Percentiles rank a stretch among this genome's conserved stretches.
These are phyloP conservation scores for Cladorrhinum sp. DNA, from an alignment of 2,329 filamentous ascomycete genomes.

Conservation along the genomic window DNA sequence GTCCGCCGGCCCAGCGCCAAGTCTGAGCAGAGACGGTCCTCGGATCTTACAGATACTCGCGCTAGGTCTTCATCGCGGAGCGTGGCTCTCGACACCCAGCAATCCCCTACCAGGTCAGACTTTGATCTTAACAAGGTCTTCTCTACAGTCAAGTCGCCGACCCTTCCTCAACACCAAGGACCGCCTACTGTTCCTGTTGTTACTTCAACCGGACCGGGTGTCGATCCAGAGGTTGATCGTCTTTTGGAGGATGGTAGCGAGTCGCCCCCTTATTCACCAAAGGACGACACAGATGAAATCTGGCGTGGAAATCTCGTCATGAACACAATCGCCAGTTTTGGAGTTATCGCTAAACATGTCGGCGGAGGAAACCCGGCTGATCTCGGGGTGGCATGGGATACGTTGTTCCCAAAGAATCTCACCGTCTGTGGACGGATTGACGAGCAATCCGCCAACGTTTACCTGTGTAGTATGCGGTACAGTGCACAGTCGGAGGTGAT, in stretches of 20 bases:
- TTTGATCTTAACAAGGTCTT: constrained; percentile 89
- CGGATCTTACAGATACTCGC: constrained; percentile 14
- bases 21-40: constrained; percentile 22
- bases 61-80: constrained; percentile 27
- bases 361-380: constrained; percentile 77
- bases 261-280: constrained; percentile 79
- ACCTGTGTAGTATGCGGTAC: constrained; percentile 82
- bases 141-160: constrained; percentile 75
- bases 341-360: constrained; percentile 74
- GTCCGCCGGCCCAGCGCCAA: constrained; percentile 35
- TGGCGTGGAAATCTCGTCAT: constrained; percentile 78
- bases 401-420: constrained; percentile 68
- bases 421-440: constrained; percentile 78
- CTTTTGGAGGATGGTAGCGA: constrained; percentile 79
- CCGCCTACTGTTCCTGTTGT: constrained; percentile 47
- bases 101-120: constrained; percentile 55
- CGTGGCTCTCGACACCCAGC: constrained; percentile 46
- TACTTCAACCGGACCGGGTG: constrained; percentile 56
- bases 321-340: constrained; percentile 72
- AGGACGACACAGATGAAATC: constrained; percentile 61
- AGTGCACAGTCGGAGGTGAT: constrained; percentile 80
- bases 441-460: constrained; percentile 80
- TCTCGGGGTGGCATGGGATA: constrained; percentile 57
- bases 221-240: constrained; percentile 87
- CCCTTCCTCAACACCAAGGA: constrained; percentile 42